phyloP scores from a whole-genome alignment of 2,329 filamentous ascomycete genomes.

The Xylaria sp. region DNA sequence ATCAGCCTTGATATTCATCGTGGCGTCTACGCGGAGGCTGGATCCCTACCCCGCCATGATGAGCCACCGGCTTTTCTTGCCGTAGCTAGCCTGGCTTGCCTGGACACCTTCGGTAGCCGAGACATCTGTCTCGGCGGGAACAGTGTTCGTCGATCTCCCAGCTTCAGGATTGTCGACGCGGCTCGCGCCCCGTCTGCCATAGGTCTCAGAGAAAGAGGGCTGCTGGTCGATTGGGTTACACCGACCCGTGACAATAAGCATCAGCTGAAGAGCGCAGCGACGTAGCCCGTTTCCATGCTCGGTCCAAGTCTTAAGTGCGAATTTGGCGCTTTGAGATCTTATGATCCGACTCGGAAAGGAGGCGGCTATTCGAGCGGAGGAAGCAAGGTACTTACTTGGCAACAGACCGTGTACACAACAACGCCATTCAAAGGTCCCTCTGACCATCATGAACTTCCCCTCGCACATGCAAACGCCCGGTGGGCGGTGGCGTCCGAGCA shows the following conservation, averaged over 20 bases:
- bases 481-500: neutral
- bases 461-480: neutral
- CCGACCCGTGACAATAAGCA: constrained; percentile 10
- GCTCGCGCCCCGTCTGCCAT: neutral
- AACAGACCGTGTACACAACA: too few species aligned
- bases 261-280: too few species aligned
- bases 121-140: constrained; percentile 18
- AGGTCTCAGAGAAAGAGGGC: neutral
- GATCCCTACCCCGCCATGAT: constrained; percentile 23
- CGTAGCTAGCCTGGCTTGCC: constrained; percentile 25
- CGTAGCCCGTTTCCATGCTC: too few species aligned
- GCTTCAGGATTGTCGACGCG: neutral
- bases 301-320: too few species aligned
- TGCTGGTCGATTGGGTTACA: constrained; percentile 12
- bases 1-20: neutral
- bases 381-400: too few species aligned
- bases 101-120: constrained; percentile 20
- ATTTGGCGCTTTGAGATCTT: too few species aligned
- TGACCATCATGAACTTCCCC: too few species aligned
- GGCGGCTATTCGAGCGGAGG: too few species aligned
- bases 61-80: constrained; percentile 23
- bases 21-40: neutral
- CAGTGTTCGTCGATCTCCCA: constrained; percentile 4
- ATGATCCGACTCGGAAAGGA: too few species aligned
- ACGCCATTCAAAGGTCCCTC: too few species aligned